These are phyloP conservation scores for Arthrocladium fulminans DNA, from an alignment of 2,329 filamentous ascomycete species.

Conservation along the genomic window DNA sequence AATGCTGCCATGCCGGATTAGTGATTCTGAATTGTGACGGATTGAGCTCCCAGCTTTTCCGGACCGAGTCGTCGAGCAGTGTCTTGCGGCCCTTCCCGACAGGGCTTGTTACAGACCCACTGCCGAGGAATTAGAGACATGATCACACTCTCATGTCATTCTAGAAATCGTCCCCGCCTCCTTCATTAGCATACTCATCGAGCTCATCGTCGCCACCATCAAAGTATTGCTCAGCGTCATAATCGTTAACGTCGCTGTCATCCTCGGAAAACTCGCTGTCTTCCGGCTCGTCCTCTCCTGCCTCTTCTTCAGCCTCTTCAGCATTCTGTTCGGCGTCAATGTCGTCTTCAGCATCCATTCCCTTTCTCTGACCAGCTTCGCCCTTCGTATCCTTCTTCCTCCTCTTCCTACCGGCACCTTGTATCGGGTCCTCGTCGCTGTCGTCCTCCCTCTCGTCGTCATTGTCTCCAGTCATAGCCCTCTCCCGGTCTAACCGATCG, in stretches of 20 bases:
- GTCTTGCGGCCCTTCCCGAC: constrained; percentile 34
- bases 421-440: constrained; percentile 4
- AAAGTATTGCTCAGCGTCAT: constrained; percentile 4
- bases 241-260: background rate
- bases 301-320: background rate
- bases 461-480: background rate
- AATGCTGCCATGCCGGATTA: constrained; percentile 27
- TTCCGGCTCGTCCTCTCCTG: background rate
- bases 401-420: background rate
- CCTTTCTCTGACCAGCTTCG: background rate
- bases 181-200: background rate
- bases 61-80: constrained; percentile 32
- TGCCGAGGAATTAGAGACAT: no score
- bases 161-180: background rate
- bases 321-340: background rate
- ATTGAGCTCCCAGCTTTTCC: constrained; percentile 39
- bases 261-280: background rate
- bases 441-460: background rate
- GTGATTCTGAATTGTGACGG: constrained; percentile 31
- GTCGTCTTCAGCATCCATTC: constrained; percentile 8
- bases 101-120: constrained; percentile 25
- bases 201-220: background rate
- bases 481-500: background rate
- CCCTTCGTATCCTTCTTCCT: background rate
- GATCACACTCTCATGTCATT: background rate